These are phyloP conservation scores for Ophidiomyces ophidiicola DNA, from an alignment of 2,329 filamentous ascomycete genomes.

Conservation along the genomic window DNA sequence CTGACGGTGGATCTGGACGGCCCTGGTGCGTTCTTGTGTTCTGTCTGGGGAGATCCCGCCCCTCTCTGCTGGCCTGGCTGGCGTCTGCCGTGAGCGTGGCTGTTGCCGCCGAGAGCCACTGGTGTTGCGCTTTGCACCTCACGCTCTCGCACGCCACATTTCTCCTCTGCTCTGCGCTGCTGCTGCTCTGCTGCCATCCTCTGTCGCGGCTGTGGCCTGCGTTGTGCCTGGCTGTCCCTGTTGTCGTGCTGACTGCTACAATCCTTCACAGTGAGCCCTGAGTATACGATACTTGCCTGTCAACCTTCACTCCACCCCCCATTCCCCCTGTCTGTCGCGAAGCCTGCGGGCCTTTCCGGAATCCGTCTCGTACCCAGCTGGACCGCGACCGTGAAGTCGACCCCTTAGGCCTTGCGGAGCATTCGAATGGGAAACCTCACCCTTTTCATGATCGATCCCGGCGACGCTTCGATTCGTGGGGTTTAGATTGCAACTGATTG, in stretches of 20 bases:
- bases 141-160: background rate
- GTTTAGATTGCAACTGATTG: conserved; percentile 1
- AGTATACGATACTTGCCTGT: conserved; percentile 2
- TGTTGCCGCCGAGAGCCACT: background rate
- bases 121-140: too few relatives aligned
- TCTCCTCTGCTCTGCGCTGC: background rate
- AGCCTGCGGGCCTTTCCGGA: background rate
- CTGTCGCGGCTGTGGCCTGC: background rate
- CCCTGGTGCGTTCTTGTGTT: too few relatives aligned
- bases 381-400: too few relatives aligned
- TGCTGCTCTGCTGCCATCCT: background rate
- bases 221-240: background rate
- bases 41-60: too few relatives aligned
- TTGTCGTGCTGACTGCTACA: conserved; percentile 2
- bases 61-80: background rate
- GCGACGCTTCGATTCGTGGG: conserved; percentile 1
- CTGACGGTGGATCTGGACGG: too few relatives aligned
- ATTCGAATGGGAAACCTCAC: background rate
- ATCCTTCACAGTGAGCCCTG: too few relatives aligned
- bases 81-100: background rate
- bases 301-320: background rate
- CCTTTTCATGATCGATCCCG: background rate
- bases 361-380: too few relatives aligned
- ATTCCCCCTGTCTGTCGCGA: background rate
- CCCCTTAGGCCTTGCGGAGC: background rate